Evolutionary conservation across 2,329 filamentous ascomycete genomes (phyloP).

Genomic region (Ascomycota sp.): DNA sequence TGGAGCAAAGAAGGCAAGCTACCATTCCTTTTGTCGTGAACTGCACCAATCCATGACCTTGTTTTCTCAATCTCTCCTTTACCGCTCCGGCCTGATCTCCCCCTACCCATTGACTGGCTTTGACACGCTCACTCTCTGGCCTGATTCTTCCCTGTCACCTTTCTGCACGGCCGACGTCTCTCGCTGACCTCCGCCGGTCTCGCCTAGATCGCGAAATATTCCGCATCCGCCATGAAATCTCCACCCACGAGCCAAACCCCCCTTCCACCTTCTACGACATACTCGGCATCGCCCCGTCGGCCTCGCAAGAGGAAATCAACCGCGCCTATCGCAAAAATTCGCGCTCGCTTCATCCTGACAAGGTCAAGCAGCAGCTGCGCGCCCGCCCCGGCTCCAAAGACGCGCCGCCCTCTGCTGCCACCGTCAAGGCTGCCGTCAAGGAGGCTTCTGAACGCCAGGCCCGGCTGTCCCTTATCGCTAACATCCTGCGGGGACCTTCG

Average conservation of each 20-base stretch:
- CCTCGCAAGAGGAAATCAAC: constrained; percentile 72
- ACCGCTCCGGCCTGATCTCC: no score
- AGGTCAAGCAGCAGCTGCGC: constrained; percentile 77
- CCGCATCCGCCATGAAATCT: constrained; percentile 74
- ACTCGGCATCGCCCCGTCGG: constrained; percentile 52
- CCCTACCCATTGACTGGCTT: no score
- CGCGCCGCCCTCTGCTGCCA: constrained; percentile 42
- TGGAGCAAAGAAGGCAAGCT: constrained; percentile 76
- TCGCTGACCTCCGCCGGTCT: no score
- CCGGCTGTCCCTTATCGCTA: constrained; percentile 63
- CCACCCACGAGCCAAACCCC: constrained; percentile 51
- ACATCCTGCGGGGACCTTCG: constrained; percentile 62
- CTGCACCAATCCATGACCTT: no score
- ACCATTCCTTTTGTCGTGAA: no score
- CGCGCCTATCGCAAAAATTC: constrained; percentile 87
- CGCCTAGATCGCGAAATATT: constrained; percentile 99
- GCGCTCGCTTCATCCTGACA: constrained; percentile 75
- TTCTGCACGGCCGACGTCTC: no score
- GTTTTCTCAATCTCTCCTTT: no score
- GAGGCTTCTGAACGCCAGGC: constrained; percentile 66
- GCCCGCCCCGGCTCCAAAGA: no score
- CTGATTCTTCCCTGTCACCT: no score
- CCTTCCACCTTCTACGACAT: constrained; percentile 90
- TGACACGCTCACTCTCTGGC: no score
- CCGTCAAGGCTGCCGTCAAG: constrained; percentile 64